A percentile compares a stretch with the other conserved stretches of the same genome.
Evolutionary conservation across 73 alveolate species (phyloP).

Genomic region (Blepharisma stoltei): DNA sequence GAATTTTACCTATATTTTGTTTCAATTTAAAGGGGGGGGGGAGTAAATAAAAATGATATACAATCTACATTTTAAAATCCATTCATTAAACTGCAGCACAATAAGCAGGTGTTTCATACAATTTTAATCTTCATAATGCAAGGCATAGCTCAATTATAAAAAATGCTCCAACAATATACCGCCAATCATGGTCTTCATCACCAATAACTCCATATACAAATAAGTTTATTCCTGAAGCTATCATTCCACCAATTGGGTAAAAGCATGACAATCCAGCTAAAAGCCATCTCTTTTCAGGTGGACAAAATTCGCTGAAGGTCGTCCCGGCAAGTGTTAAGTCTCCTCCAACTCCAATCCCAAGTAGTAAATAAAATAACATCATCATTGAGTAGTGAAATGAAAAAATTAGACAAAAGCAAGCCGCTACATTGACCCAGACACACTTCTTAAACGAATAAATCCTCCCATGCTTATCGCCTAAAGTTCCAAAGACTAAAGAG

Average conservation of each 20-base stretch:
- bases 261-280: background rate
- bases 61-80: too few species aligned
- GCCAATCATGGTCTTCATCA: background rate
- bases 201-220: background rate
- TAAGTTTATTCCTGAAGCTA: background rate
- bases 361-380: background rate
- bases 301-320: background rate
- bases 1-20: too few species aligned
- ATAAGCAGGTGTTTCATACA: too few species aligned
- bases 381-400: background rate
- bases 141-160: background rate
- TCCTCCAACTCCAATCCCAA: slow-evolving; percentile 4
- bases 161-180: background rate
- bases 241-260: background rate
- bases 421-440: background rate
- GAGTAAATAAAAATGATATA: too few species aligned
- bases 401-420: background rate
- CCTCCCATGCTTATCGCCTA: slow-evolving; percentile 2
- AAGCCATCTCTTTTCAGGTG: background rate
- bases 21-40: too few species aligned
- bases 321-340: background rate
- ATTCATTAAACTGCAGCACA: too few species aligned
- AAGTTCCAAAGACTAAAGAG: background rate
- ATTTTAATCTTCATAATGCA: too few species aligned
- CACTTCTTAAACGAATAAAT: background rate